Percentiles rank a stretch among this genome's conserved stretches.
Conservation (phyloP, 2,329 filamentous ascomycete species). For the Talaromyces rugulosus region DNA sequence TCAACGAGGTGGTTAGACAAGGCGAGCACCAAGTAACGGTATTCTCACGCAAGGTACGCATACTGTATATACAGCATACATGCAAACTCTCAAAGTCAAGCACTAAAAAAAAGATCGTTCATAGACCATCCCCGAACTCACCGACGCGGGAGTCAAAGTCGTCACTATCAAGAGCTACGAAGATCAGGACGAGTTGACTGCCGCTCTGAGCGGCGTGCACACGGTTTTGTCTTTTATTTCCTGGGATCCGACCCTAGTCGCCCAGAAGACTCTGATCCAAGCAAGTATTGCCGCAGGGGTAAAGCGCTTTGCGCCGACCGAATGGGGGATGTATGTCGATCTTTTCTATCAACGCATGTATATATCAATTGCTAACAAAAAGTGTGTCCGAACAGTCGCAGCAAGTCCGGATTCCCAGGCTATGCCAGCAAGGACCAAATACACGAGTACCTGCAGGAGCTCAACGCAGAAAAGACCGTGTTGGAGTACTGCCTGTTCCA, state of each 20-base stretch:
- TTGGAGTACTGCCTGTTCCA: constrained; percentile 10
- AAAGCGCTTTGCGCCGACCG: constrained; percentile 8
- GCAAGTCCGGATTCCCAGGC: neutral
- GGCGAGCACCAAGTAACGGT: neutral
- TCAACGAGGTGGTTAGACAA: neutral
- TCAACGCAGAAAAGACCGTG: neutral
- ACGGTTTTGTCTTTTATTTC: constrained; percentile 8
- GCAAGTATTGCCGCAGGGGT: constrained; percentile 4
- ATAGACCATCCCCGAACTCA: neutral
- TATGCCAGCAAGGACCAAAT: neutral
- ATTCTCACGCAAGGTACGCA: neutral
- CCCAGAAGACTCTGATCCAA: constrained; percentile 9
- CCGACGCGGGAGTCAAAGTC: neutral
- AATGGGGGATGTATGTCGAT: constrained; percentile 2
- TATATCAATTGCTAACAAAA: neutral
- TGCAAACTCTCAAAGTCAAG: neutral
- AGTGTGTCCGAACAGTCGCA: neutral
- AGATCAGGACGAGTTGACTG: neutral
- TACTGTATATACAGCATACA: neutral
- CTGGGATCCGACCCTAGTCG: neutral
- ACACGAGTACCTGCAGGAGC: neutral
- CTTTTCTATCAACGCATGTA: neutral
- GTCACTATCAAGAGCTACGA: constrained; percentile 3
- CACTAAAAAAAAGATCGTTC: neutral
- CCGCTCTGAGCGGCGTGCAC: constrained; percentile 2